Base-by-base conservation (phyloP, 371 early-diverging fungal genomes). In the Chytridium lagenaria region DNA sequence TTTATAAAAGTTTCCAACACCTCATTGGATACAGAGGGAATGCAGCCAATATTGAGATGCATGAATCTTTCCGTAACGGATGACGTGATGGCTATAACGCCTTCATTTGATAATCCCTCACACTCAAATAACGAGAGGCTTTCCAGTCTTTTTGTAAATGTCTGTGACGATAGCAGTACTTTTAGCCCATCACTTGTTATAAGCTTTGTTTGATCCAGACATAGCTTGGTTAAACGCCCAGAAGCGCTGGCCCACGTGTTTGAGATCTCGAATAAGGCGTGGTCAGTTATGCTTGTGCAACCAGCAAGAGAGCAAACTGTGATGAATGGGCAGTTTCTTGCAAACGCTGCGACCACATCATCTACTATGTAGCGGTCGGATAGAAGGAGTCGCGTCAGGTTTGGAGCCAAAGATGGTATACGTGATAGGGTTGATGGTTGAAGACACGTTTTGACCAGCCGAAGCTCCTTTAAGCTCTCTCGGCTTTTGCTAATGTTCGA, bases 61-160 rank as follows among this genome's bases (percentile, higher is more conserved):
- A 30, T 61, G 12, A 71, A 33, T 2, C 23, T 10, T 1, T 39
- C 36, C 5, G 34, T 16, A 1, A 23, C 5, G 36, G 30, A 28
- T 30, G 19, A 15, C 10, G 28, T 44, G 23, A 71, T 23, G 10
- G 61, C 34, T 7, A 5, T 1, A 28, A 64, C 19, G 16, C 40
- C 31, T 22, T 15, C 26, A 16, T 71, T 23, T 26, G 64, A 23
- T 39, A 71, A 49, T 34, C 65, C 50, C 12, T 15, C 30, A 23
- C 71, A 71, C 12, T n/a, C 61, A 50, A 55, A 71, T 10, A 71
- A 19, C 7, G 71, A 71, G 12, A 71, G 50, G 7, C 44, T 40
- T n/a, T 30, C 40, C 16, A 51, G 31, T n/a, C 38, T 1, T 19
- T 38, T 52, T 5, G n/a, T 23, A 23, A 52, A 52, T n/a, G n/a